Conservation (phyloP, 2,329 filamentous ascomycete species). For the Fusarium praegraminearum region DNA sequence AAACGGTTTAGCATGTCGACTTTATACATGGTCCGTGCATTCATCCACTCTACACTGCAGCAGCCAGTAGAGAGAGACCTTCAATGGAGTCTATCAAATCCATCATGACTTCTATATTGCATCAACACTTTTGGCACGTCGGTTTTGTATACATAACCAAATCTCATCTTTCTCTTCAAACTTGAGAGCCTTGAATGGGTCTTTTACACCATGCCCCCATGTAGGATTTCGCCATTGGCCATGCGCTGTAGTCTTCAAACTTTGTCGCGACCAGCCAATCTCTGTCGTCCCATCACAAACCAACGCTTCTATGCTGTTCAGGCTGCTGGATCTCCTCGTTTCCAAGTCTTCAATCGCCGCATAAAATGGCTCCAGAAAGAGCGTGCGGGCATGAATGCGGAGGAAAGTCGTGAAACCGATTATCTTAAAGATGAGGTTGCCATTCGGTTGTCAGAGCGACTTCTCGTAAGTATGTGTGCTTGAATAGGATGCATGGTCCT, state of each 20-base stretch:
- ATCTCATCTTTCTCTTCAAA: not conserved
- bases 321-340: slow-evolving; percentile 78
- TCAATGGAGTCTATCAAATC: slow-evolving; percentile 27
- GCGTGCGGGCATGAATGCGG: slow-evolving; percentile 77
- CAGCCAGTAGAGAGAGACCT: slow-evolving; percentile 39
- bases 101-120: slow-evolving; percentile 48
- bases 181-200: slow-evolving; percentile 30
- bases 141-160: slow-evolving; percentile 12
- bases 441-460: slow-evolving; percentile 81
- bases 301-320: slow-evolving; percentile 80
- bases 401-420: slow-evolving; percentile 83
- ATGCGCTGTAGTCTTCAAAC: slow-evolving; percentile 46
- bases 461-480: slow-evolving; percentile 70
- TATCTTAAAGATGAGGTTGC: slow-evolving; percentile 96
- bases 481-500: slow-evolving; percentile 15
- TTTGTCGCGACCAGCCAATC: slow-evolving; percentile 33
- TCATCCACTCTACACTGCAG: slow-evolving; percentile 25
- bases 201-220: slow-evolving; percentile 50
- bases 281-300: slow-evolving; percentile 28
- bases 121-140: slow-evolving; percentile 27
- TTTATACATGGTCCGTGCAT: slow-evolving; percentile 41
- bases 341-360: slow-evolving; percentile 91
- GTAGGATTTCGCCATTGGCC: slow-evolving; percentile 41
- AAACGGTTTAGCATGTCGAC: slow-evolving; percentile 29
- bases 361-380: slow-evolving; percentile 94